These are phyloP conservation scores for Sphaerulina musiva DNA, from an alignment of 2,329 filamentous ascomycete genomes.

Conservation along the genomic window DNA sequence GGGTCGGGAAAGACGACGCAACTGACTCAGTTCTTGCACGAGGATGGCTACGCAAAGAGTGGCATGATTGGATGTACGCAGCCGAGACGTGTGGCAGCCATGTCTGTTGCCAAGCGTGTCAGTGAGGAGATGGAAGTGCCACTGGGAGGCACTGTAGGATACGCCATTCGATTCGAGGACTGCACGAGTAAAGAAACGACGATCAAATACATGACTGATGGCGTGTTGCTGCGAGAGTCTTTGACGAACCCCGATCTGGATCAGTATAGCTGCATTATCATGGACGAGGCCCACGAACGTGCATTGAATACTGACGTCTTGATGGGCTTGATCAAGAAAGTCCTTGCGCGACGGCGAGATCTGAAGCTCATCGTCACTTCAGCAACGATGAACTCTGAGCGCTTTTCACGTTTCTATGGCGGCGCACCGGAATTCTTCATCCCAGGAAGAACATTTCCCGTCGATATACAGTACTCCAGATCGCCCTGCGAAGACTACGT, in stretches of 20 bases:
- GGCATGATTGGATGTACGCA: conserved; percentile 97
- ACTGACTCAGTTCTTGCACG: conserved; percentile 88
- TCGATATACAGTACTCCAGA: conserved; percentile 91
- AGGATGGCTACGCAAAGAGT: conserved; percentile 81
- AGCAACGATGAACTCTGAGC: conserved; percentile 95
- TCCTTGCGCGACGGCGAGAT: conserved; percentile 79
- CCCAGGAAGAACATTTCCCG: conserved; percentile 90
- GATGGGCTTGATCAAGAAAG: conserved; percentile 97
- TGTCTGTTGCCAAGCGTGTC: conserved; percentile 98
- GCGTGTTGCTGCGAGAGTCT: conserved; percentile 86
- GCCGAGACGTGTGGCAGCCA: conserved; percentile 89
- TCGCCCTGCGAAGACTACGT: conserved; percentile 97
- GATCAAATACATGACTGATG: conserved; percentile 99
- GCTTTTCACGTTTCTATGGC: conserved; percentile 92
- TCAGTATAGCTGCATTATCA: conserved; percentile 96
- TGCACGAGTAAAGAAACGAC: conserved; percentile 91
- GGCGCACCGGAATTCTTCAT: conserved; percentile 96
- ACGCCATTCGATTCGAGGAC: conserved; percentile 97
- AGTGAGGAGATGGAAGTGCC: conserved; percentile 97
- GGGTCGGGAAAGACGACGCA: conserved; percentile 98
- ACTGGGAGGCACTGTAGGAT: conserved; percentile 80
- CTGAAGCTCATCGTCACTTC: conserved; percentile 96
- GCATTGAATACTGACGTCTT: conserved; percentile 94
- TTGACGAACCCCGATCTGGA: conserved; percentile 88
- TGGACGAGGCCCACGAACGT: conserved; percentile 98